Conservation (phyloP, 2,329 filamentous ascomycete species). For the Blumeria graminis region DNA sequence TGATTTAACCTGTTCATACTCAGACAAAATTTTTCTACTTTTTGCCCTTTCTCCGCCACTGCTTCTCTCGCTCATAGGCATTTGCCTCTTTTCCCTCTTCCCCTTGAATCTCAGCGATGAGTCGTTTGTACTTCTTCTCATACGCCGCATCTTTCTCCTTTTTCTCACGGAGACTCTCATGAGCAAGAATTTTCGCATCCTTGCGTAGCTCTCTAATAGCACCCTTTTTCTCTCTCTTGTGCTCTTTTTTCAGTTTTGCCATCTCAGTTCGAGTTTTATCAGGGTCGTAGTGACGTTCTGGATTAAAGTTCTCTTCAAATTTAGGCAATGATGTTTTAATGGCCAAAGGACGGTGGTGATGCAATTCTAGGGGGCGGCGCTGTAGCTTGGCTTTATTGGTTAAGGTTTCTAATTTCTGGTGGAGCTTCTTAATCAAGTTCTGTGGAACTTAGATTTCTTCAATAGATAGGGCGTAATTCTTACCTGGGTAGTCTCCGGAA, state of each 20-base stretch:
- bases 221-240: constrained; percentile 88
- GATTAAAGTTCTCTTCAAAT: constrained; percentile 89
- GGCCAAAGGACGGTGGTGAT: constrained; percentile 68
- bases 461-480: background rate
- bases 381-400: constrained; percentile 35
- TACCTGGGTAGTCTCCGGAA: constrained; percentile 19
- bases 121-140: constrained; percentile 81
- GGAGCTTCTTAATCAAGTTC: constrained; percentile 9
- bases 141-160: constrained; percentile 82
- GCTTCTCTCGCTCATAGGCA: constrained; percentile 70
- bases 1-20: too few relatives aligned
- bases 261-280: constrained; percentile 72
- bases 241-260: constrained; percentile 65
- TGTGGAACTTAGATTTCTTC: constrained; percentile 7
- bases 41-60: constrained; percentile 42
- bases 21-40: constrained; percentile 14
- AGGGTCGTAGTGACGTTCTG: constrained; percentile 89
- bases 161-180: constrained; percentile 77
- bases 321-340: constrained; percentile 80
- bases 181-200: constrained; percentile 79
- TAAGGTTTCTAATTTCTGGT: constrained; percentile 24
- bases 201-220: constrained; percentile 85
- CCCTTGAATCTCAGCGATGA: constrained; percentile 87
- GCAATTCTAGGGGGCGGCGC: constrained; percentile 62
- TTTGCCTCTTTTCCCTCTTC: constrained; percentile 76